Evolutionary conservation across 495 filamentous ascomycete species (phyloP).

Genomic region (Terfezia boudieri): DNA sequence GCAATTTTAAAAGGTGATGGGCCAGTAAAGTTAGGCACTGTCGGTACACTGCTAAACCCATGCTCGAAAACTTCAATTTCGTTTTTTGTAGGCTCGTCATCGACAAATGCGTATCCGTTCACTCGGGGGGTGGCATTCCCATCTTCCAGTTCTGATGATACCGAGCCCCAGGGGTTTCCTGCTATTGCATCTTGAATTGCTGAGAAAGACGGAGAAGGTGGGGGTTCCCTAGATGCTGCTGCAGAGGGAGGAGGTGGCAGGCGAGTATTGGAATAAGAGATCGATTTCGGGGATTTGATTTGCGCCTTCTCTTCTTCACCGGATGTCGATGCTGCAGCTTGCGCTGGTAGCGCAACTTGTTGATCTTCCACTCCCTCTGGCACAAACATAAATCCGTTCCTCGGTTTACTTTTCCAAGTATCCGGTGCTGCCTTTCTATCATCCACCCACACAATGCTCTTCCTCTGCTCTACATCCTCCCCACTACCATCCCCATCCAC

Average conservation of each 20-base stretch:
- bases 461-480: conserved; percentile 22
- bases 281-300: conserved; percentile 38
- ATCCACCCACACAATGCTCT: conserved; percentile 28
- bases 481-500: conserved; percentile 11
- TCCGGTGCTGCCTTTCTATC: conserved; percentile 58
- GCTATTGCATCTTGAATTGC: conserved; percentile 71
- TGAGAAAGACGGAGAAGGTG: conserved; percentile 61
- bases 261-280: conserved; percentile 67
- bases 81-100: conserved; percentile 38
- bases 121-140: conserved; percentile 63
- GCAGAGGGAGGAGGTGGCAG: conserved; percentile 29
- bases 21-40: conserved; percentile 17
- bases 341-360: conserved; percentile 3
- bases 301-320: background rate
- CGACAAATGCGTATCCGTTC: conserved; percentile 84
- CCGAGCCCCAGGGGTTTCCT: conserved; percentile 42
- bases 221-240: conserved; percentile 21
- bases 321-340: background rate
- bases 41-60: conserved; percentile 12
- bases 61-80: conserved; percentile 11
- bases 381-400: conserved; percentile 75
- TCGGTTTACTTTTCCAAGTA: conserved; percentile 45
- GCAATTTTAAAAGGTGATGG: conserved; percentile 67
- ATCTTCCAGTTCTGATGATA: conserved; percentile 38
- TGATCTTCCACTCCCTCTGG: conserved; percentile 29